These are phyloP conservation scores for Trematosphaeria pertusa DNA, from an alignment of 2,329 filamentous ascomycete genomes.

Conservation along the genomic window DNA sequence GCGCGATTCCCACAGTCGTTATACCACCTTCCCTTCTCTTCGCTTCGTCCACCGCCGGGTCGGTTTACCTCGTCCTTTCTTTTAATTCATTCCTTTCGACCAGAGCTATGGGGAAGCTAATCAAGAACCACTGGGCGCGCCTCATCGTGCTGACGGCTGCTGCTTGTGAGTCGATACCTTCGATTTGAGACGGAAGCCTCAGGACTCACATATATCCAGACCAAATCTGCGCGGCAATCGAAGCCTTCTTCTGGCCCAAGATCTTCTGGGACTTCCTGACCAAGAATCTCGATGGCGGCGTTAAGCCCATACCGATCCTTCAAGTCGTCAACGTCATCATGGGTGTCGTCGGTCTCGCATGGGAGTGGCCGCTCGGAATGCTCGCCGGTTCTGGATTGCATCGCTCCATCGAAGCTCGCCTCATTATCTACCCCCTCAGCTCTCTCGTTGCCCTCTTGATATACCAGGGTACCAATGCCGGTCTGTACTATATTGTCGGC, in stretches of 20 bases:
- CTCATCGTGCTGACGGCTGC: constrained; percentile 90
- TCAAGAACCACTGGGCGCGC: constrained; percentile 99
- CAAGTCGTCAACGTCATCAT: constrained; percentile 90
- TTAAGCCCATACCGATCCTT: constrained; percentile 85
- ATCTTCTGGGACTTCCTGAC: constrained; percentile 98
- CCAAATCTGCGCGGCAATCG: constrained; percentile 81
- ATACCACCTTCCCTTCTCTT: constrained; percentile 16
- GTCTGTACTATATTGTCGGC: constrained; percentile 88
- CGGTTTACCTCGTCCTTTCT: constrained; percentile 32
- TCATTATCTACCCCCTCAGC: constrained; percentile 81
- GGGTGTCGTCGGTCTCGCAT: constrained; percentile 77
- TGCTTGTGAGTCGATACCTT: constrained; percentile 63
- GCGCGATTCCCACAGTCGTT: constrained; percentile 32
- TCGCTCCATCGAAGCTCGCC: constrained; percentile 83
- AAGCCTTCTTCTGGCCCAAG: constrained; percentile 98
- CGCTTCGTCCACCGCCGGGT: constrained; percentile 30
- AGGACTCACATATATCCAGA: constrained; percentile 59
- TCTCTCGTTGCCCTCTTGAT: constrained; percentile 77
- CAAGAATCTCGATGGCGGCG: constrained; percentile 82
- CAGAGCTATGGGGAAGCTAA: constrained; percentile 84
- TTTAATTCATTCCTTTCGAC: constrained; percentile 27
- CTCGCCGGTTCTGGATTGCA: constrained; percentile 81
- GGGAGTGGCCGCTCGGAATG: constrained; percentile 85
- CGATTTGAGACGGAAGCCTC: background rate
- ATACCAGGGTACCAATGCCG: constrained; percentile 92